Evolutionary conservation across 2,329 filamentous ascomycete species (phyloP), one percentile per base, ranked within the genome.

Genomic region (Xylaria sp.): DNA sequence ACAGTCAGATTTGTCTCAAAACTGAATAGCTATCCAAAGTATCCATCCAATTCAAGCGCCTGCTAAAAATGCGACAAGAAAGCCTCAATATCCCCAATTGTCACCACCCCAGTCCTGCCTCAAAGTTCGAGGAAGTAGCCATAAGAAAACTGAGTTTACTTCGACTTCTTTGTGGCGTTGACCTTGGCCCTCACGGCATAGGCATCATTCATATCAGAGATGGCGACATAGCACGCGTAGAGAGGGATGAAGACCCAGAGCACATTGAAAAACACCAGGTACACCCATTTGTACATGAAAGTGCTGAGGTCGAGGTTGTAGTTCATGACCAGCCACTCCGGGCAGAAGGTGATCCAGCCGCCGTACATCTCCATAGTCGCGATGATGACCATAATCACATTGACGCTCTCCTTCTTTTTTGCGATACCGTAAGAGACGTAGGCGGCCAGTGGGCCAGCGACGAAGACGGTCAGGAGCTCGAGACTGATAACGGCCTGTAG

Each of bases 331-430:
- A 92, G 81, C 90, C 90, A 92, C 80, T 92, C 90, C 13, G 90
- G 90, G 79, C 87, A 89, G 77, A 92, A 92, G 0, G 90, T 92
- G 87, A 92, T 91, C 81, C 89, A 92, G 20, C 89, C 88, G 72
- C 89, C 90, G 73, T 91, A 92, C 6, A 92, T 75, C 83, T 92
- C 90, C 65, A 86, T 88, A 3, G 89, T 91, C 32, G 90, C 90
- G 52, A 91, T 80, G 23, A 91, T 82, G 68, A 89, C 84, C 85
- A 92, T 90, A 82, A 87, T 84, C 72, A 91, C 84, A 74, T 86
- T 88, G 56, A 84, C 85, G 71, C 84, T 86, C 57, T 84, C 81
- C 72, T 88, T 84, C 73, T 82, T 83, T 79, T 82, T 86, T 54
- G 85, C 83, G 70, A 91, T 84, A n/a, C 87, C 84, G 75, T 86